Percentiles rank a stretch among this genome's conserved stretches.
These are phyloP conservation scores for Rutstroemia sp. DNA, from an alignment of 2,329 filamentous ascomycete species.

Conservation along the genomic window DNA sequence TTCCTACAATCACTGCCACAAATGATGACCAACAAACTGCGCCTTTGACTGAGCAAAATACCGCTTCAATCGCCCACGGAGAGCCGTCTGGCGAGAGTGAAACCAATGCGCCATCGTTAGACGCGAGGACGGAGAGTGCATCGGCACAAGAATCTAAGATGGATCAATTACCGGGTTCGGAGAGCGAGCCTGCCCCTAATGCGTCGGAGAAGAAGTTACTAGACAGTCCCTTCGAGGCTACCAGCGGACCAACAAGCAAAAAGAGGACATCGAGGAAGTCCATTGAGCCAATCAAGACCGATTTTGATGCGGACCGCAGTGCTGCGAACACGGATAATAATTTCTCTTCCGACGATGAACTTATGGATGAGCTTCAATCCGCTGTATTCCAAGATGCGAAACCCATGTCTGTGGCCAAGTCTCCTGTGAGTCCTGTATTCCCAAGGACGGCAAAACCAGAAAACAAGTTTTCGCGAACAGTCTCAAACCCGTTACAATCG, in stretches of 20 bases:
- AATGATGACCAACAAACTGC: neutral
- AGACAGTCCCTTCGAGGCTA: slow-evolving; percentile 1
- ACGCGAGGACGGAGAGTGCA: too few relatives aligned
- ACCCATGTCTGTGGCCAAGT: slow-evolving; percentile 70
- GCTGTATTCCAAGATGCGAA: slow-evolving; percentile 80
- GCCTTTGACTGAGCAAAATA: neutral
- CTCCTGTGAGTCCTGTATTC: slow-evolving; percentile 66
- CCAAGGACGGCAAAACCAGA: slow-evolving; percentile 28
- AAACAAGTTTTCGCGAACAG: slow-evolving; percentile 25
- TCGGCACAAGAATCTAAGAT: neutral
- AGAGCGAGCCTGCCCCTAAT: neutral
- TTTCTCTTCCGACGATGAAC: slow-evolving; percentile 65
- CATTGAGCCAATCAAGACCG: slow-evolving; percentile 48
- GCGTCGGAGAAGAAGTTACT: neutral
- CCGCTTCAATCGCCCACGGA: neutral
- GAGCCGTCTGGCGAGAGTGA: neutral
- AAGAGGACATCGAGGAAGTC: slow-evolving; percentile 21
- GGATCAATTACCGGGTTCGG: slow-evolving; percentile 8
- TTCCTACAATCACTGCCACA: neutral
- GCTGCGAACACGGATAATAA: slow-evolving; percentile 36
- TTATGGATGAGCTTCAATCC: slow-evolving; percentile 78
- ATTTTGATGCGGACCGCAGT: slow-evolving; percentile 33
- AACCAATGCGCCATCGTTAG: neutral
- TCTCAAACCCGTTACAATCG: slow-evolving; percentile 31
- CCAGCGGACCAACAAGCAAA: neutral